These are phyloP conservation scores for Jackrogersella multiformis DNA, from an alignment of 495 filamentous ascomycete species.

Conservation along the genomic window DNA sequence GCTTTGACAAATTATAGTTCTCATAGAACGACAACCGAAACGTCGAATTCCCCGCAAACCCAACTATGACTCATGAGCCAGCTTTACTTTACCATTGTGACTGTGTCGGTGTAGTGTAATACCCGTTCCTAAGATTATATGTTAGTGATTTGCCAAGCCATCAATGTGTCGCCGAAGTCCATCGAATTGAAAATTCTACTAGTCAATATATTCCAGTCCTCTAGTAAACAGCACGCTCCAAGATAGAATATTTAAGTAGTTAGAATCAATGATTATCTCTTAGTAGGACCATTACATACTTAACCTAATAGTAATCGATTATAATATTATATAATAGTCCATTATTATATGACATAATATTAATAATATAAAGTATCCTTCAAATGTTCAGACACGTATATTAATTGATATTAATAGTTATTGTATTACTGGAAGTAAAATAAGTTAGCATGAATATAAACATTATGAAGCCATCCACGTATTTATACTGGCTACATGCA, in stretches of 20 bases:
- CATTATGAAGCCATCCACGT: too few species aligned
- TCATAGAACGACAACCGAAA: slow-evolving; percentile 23
- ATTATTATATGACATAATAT: too few species aligned
- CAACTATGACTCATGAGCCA: slow-evolving; percentile 12
- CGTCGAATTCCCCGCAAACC: slow-evolving; percentile 18
- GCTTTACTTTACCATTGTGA: not conserved
- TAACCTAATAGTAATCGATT: too few species aligned
- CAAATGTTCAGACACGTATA: too few species aligned
- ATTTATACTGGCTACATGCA: too few species aligned
- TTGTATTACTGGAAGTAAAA: too few species aligned
- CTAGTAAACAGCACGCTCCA: not conserved
- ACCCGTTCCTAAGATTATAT: not conserved
- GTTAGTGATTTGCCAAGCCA: slow-evolving; percentile 11
- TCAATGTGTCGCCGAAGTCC: not conserved
- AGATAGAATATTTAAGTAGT: slow-evolving; percentile 21
- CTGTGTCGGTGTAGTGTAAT: slow-evolving; percentile 5
- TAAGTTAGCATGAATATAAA: too few species aligned
- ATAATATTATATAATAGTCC: too few species aligned
- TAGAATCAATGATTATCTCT: too few species aligned
- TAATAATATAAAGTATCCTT: too few species aligned
- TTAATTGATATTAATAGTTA: too few species aligned
- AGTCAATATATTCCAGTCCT: not conserved
- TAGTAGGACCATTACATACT: too few species aligned
- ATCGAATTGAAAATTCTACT: not conserved
- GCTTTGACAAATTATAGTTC: slow-evolving; percentile 18